Evolutionary conservation across 176 grass and related monocot species (phyloP).

Genomic region (Cenchrus americanus): DNA sequence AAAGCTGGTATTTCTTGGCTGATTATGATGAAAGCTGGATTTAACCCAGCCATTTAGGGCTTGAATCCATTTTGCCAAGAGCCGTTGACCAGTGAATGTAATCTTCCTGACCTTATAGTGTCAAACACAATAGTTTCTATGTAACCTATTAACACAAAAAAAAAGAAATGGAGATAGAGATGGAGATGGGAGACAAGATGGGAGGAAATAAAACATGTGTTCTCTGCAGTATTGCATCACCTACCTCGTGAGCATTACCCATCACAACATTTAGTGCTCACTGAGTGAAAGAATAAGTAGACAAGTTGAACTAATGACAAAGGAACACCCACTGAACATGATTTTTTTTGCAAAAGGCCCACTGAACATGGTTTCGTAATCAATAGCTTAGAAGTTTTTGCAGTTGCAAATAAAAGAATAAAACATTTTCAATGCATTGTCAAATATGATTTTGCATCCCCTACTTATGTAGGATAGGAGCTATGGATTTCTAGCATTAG

Average conservation of each 20-base stretch:
- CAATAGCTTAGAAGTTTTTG: conserved; percentile 7
- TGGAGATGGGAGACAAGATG: neutral
- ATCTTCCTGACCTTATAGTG: no score
- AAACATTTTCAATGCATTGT: neutral
- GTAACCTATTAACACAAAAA: no score
- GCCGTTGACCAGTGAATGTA: no score
- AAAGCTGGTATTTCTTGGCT: no score
- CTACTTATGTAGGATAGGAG: neutral
- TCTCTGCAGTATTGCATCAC: conserved; percentile 76
- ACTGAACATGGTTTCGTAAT: conserved; percentile 8
- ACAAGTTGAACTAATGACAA: conserved; percentile 24
- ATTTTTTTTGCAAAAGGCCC: no score
- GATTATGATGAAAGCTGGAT: no score
- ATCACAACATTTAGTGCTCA: conserved; percentile 86
- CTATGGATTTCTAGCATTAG: neutral
- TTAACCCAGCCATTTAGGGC: no score
- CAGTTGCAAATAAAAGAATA: conserved; percentile 3
- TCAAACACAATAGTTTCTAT: no score
- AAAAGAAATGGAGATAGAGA: no score
- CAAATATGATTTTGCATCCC: neutral
- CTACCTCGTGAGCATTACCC: conserved; percentile 93
- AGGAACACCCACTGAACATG: neutral
- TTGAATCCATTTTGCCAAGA: no score
- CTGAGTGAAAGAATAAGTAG: conserved; percentile 56
- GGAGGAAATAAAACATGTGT: conserved; percentile 61